Evolutionary conservation across 2,329 filamentous ascomycete genomes (phyloP).

Genomic region (Eurotiales sp.): DNA sequence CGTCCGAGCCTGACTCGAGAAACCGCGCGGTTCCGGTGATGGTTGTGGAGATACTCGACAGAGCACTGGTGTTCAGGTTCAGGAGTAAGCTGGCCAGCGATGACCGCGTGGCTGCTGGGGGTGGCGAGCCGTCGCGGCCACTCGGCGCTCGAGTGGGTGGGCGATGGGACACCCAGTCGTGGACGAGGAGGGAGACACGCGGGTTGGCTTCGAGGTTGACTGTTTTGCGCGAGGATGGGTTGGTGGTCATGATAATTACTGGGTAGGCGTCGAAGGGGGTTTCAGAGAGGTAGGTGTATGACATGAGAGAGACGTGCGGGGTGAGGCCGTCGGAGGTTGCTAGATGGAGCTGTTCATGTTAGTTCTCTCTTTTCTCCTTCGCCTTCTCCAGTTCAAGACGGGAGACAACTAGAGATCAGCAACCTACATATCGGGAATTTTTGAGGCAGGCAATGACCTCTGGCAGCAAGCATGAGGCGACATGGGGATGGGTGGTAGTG

Average conservation of each 20-base stretch:
- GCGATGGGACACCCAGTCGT: constrained; percentile 95
- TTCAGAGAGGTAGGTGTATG: constrained; percentile 91
- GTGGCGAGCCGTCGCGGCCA: constrained; percentile 58
- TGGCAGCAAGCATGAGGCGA: constrained; percentile 66
- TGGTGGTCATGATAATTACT: constrained; percentile 93
- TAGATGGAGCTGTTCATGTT: constrained; percentile 71
- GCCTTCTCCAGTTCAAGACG: constrained; percentile 8
- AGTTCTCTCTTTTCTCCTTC: not conserved
- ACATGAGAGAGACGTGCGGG: constrained; percentile 96
- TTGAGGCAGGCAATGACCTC: constrained; percentile 89
- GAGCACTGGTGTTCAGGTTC: constrained; percentile 83
- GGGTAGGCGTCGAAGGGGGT: constrained; percentile 66
- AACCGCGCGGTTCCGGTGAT: constrained; percentile 85
- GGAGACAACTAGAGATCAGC: constrained; percentile 15
- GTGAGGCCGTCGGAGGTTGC: constrained; percentile 80
- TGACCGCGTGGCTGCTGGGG: constrained; percentile 60
- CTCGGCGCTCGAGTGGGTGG: constrained; percentile 65
- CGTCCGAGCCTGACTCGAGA: constrained; percentile 67
- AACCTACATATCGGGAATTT: constrained; percentile 84
- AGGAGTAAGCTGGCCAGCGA: constrained; percentile 78
- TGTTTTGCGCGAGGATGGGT: constrained; percentile 66
- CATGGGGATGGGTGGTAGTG: constrained; percentile 66
- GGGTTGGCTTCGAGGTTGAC: constrained; percentile 80
- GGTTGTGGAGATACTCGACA: constrained; percentile 86
- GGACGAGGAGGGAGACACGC: constrained; percentile 87